Evolutionary conservation across 1,284 basidiomycete genomes (phyloP).

Genomic region (Boletus sp.): DNA sequence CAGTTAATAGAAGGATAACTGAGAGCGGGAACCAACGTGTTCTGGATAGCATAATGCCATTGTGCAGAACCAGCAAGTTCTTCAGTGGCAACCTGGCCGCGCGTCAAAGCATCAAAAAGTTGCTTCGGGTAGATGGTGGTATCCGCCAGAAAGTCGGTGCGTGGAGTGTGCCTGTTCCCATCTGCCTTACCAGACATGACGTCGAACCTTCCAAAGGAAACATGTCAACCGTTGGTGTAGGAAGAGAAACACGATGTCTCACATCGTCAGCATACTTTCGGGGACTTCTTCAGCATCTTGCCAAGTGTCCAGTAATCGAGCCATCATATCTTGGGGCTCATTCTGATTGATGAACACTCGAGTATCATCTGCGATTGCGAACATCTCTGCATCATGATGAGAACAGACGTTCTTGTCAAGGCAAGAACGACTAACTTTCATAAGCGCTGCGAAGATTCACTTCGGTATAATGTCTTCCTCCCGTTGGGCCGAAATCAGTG

Average conservation of each 20-base stretch:
- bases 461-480: conserved; percentile 46
- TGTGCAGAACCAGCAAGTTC: conserved; percentile 45
- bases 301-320: conserved; percentile 59
- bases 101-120: conserved; percentile 55
- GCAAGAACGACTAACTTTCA: conserved; percentile 44
- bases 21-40: conserved; percentile 49
- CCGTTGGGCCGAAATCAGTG: conserved; percentile 50
- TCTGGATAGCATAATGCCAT: conserved; percentile 57
- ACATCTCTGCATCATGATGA: conserved; percentile 43
- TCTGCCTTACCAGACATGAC: conserved; percentile 56
- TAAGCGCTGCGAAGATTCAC: conserved; percentile 56
- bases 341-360: conserved; percentile 42
- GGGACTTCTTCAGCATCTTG: conserved; percentile 49
- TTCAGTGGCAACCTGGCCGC: conserved; percentile 49
- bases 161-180: conserved; percentile 46
- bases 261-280: conserved; percentile 63
- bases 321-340: conserved; percentile 50
- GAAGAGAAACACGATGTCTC: conserved; percentile 28
- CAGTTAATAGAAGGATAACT: conserved; percentile 42
- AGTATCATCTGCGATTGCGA: conserved; percentile 36
- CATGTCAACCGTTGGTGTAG: background rate
- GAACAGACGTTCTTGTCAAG: background rate
- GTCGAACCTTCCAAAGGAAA: conserved; percentile 54
- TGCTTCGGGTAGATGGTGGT: conserved; percentile 52
- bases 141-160: conserved; percentile 61